A percentile compares a stretch with the other conserved stretches of the same genome.
phyloP scores from a whole-genome alignment of 192 early-diverging fungal species.

The Piromyces sp. region DNA sequence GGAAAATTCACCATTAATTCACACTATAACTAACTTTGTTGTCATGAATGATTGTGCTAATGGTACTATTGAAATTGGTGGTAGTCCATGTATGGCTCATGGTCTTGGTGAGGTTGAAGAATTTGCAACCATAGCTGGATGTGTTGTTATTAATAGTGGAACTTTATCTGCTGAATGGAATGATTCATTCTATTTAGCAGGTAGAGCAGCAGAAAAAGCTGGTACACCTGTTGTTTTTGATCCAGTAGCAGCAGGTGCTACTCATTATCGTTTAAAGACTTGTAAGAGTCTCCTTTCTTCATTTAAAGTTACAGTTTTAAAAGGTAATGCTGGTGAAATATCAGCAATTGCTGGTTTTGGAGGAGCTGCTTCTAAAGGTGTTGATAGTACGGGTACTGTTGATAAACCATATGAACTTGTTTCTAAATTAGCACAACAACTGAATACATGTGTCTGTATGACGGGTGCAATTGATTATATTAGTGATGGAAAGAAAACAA shows the following conservation, averaged over 20 bases:
- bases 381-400: slow-evolving; percentile 49
- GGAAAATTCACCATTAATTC: slow-evolving; percentile 43
- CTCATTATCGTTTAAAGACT: slow-evolving; percentile 28
- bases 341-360: slow-evolving; percentile 33
- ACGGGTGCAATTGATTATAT: slow-evolving; percentile 60
- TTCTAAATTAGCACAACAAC: slow-evolving; percentile 19
- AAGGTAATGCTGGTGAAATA: slow-evolving; percentile 75
- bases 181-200: slow-evolving; percentile 13
- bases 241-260: slow-evolving; percentile 63
- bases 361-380: slow-evolving; percentile 44
- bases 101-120: slow-evolving; percentile 37
- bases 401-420: slow-evolving; percentile 32
- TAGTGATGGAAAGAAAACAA: slow-evolving; percentile 44
- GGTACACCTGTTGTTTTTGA: slow-evolving; percentile 55
- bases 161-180: not conserved
- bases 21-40: slow-evolving; percentile 67
- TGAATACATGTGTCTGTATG: slow-evolving; percentile 31
- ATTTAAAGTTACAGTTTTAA: slow-evolving; percentile 46
- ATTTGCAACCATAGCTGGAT: not conserved
- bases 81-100: slow-evolving; percentile 64
- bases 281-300: slow-evolving; percentile 27
- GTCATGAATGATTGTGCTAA: slow-evolving; percentile 81
- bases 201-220: slow-evolving; percentile 18
- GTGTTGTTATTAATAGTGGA: not conserved
- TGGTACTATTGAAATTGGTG: slow-evolving; percentile 61